Evolutionary conservation across 176 grass and related monocot genomes (phyloP), one percentile per base, ranked within the genome.

Genomic region (Otatea glauca): DNA sequence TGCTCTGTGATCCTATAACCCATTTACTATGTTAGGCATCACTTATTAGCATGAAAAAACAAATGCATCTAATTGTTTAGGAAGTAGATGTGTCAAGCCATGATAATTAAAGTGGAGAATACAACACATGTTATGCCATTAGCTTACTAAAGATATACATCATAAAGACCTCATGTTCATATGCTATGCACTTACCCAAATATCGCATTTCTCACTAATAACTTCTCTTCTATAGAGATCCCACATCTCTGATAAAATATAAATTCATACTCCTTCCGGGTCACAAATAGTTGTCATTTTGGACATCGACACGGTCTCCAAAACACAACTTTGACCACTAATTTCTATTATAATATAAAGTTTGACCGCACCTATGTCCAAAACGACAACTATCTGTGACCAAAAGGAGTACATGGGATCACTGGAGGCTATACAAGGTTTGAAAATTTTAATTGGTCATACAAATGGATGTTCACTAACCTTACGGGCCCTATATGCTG

Each of bases 161-260:
- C 14, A 9, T 84, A 70, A 83, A 83, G 24, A 39, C 18, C 21
- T n/a, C 41, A 50, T 78, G 9, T 54, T 75, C 29, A 75, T 62
- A 80, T 85, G 32, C 34, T 85, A 66, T 41, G 41, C 58, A 71
- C 84, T 81, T 86, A 97, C 91, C 94, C 91, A 97, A 77, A 97
- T 94, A 47, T 97, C 94, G 1, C 94, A 91, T 65, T 97, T 97
- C 73, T 97, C 94, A 23, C 89, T 90, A 79, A 97, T 92, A 81
- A 97, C 84, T 81, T 97, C 94, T 86, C 75, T 97, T 86, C 91
- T 94, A 70, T 94, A 97, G 29, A 97, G 87, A 91, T 97, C 94
- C 91, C 94, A 97, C 91, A 97, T n/a, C n/a, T 97, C 94, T 97
- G 89, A 60, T 88, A 88, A 87, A 78, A 59, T 35, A 72, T 23